Evolutionary conservation across 345 rosid species (phyloP).

Genomic region (Limnanthes douglasii): DNA sequence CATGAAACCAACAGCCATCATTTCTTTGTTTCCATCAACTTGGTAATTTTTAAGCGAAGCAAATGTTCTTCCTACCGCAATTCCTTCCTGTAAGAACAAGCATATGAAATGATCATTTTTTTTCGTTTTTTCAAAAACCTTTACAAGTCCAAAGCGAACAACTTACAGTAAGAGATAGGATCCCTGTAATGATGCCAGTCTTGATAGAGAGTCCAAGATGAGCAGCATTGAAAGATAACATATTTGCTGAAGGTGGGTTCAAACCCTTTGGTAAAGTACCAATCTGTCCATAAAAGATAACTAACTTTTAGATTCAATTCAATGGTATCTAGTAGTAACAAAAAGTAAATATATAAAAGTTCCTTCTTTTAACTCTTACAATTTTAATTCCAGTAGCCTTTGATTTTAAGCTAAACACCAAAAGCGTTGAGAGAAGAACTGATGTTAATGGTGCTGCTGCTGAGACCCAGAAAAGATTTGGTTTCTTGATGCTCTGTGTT

Average conservation of each 20-base stretch:
- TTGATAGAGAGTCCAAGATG: constrained; percentile 59
- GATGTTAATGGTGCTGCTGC: constrained; percentile 89
- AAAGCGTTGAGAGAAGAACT: constrained; percentile 58
- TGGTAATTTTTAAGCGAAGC: constrained; percentile 76
- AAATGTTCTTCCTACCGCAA: constrained; percentile 97
- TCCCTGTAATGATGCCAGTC: constrained; percentile 84
- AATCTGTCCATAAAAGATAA: constrained; percentile 30
- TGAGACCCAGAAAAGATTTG: constrained; percentile 90
- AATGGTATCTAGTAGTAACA: constrained; percentile 1
- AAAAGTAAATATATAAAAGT: not conserved
- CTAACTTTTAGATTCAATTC: constrained; percentile 4
- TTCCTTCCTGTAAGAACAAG: constrained; percentile 63
- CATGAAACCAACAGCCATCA: constrained; percentile 96
- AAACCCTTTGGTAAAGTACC: constrained; percentile 84
- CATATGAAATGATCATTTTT: not conserved
- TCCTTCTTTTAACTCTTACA: constrained; percentile 28
- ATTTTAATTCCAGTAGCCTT: constrained; percentile 49
- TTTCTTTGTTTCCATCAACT: constrained; percentile 96
- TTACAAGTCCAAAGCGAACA: not conserved
- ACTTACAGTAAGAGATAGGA: constrained; percentile 83
- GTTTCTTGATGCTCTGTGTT: constrained; percentile 62
- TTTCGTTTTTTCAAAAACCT: not conserved
- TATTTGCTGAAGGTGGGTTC: constrained; percentile 86
- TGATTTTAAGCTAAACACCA: constrained; percentile 46
- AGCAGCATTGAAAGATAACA: constrained; percentile 45